Conservation (phyloP, 345 rosid genomes). For the Microthlaspi erraticum region DNA sequence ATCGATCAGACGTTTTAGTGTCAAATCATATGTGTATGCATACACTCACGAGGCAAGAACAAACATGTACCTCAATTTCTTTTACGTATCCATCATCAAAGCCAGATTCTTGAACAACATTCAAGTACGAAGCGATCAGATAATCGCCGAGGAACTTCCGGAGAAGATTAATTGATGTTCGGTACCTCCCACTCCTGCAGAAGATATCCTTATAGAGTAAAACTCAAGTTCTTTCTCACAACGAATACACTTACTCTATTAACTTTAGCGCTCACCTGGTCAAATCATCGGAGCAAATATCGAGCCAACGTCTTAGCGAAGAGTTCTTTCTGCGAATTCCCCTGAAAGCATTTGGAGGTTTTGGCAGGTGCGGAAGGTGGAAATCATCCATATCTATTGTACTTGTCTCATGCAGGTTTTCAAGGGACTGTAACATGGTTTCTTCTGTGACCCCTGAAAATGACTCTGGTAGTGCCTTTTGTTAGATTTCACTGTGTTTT, state of each 20-base stretch:
- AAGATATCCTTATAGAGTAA: slow-evolving; percentile 23
- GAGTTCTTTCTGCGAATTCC: slow-evolving; percentile 75
- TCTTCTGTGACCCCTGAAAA: slow-evolving; percentile 60
- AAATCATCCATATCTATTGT: slow-evolving; percentile 60
- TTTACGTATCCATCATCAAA: slow-evolving; percentile 75
- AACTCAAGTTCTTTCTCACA: not conserved
- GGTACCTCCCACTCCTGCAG: slow-evolving; percentile 72
- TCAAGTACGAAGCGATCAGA: slow-evolving; percentile 77
- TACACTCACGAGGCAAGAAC: not conserved
- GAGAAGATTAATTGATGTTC: slow-evolving; percentile 61
- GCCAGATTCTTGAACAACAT: slow-evolving; percentile 69
- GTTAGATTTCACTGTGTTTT: slow-evolving; percentile 10
- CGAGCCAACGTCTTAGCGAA: slow-evolving; percentile 83
- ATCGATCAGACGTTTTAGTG: not conserved
- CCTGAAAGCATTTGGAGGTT: slow-evolving; percentile 78
- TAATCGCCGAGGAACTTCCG: slow-evolving; percentile 92
- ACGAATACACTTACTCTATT: slow-evolving; percentile 10
- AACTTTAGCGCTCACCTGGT: slow-evolving; percentile 58
- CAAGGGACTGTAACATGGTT: slow-evolving; percentile 63
- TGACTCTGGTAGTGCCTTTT: slow-evolving; percentile 53
- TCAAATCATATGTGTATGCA: slow-evolving; percentile 5
- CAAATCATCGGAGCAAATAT: slow-evolving; percentile 83
- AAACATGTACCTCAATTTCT: slow-evolving; percentile 75
- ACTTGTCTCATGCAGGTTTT: slow-evolving; percentile 55
- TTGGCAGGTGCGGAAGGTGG: slow-evolving; percentile 77